Percentiles rank a stretch among this genome's conserved stretches.
Conservation (phyloP, 2,329 filamentous ascomycete species). For the Raffaelea ambrosiae region DNA sequence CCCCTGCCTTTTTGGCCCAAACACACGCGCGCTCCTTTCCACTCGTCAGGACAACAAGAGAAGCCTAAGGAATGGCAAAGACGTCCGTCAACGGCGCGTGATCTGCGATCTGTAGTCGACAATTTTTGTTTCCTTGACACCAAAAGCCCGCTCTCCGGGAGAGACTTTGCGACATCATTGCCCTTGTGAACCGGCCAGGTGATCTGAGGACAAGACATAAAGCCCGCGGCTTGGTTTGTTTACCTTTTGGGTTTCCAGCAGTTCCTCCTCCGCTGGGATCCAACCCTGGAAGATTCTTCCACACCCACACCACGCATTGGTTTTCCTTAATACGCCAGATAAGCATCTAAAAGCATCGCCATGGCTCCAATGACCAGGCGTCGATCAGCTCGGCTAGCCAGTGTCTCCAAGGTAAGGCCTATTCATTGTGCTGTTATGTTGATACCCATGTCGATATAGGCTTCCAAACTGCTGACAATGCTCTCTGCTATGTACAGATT, state of each 20-base stretch:
- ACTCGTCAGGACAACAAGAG: background rate
- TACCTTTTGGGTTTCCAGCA: no score
- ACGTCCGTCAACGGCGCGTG: background rate
- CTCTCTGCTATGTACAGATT: background rate
- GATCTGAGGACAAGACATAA: no score
- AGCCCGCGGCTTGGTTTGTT: no score
- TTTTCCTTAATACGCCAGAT: background rate
- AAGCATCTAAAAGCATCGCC: background rate
- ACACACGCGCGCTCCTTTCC: background rate
- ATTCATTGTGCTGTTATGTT: background rate
- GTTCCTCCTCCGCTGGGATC: no score
- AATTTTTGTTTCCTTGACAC: background rate
- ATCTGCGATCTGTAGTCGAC: background rate
- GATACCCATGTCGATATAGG: no score
- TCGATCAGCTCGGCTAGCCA: slow-evolving; percentile 35
- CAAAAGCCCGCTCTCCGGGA: no score
- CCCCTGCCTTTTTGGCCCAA: background rate
- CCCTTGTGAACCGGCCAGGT: background rate
- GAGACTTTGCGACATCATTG: no score
- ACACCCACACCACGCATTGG: background rate
- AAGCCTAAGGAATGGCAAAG: background rate
- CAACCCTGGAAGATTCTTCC: no score
- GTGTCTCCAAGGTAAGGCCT: slow-evolving; percentile 28
- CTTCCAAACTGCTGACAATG: background rate
- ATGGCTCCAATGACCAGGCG: slow-evolving; percentile 19